phyloP scores from a whole-genome alignment of 768 basidiomycete genomes.

The Amanita phalloides region DNA sequence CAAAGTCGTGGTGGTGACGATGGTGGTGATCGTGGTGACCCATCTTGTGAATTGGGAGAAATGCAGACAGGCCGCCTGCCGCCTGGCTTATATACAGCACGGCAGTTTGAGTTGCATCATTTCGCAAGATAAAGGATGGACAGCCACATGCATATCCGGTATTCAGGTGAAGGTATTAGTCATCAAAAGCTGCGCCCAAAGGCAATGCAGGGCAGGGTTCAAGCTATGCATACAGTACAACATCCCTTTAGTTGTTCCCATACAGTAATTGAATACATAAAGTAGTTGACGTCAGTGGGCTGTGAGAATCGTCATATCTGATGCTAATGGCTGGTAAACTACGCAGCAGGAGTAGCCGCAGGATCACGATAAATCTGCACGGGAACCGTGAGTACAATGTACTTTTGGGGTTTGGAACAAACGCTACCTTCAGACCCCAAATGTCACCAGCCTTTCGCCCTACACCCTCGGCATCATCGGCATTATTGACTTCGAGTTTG shows the following conservation, averaged over 20 bases:
- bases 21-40: conserved; percentile 25
- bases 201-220: neutral
- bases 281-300: neutral
- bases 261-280: conserved; percentile 8
- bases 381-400: neutral
- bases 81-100: too few species aligned
- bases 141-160: neutral
- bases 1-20: neutral
- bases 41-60: conserved; percentile 18
- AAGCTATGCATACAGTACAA: conserved; percentile 12
- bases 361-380: conserved; percentile 37
- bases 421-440: conserved; percentile 60
- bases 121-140: too few species aligned
- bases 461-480: conserved; percentile 24
- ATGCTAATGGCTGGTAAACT: neutral
- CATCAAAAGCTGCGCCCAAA: neutral
- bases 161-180: neutral
- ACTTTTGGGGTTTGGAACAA: neutral
- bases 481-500: conserved; percentile 50
- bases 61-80: neutral
- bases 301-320: neutral
- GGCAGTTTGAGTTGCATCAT: too few species aligned
- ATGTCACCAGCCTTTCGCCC: conserved; percentile 53
- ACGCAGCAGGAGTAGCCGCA: conserved; percentile 27
- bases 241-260: neutral